A percentile compares a stretch with the other conserved stretches of the same genome.
phyloP scores from a whole-genome alignment of 495 filamentous ascomycete species.

The Pseudevernia furfuracea region DNA sequence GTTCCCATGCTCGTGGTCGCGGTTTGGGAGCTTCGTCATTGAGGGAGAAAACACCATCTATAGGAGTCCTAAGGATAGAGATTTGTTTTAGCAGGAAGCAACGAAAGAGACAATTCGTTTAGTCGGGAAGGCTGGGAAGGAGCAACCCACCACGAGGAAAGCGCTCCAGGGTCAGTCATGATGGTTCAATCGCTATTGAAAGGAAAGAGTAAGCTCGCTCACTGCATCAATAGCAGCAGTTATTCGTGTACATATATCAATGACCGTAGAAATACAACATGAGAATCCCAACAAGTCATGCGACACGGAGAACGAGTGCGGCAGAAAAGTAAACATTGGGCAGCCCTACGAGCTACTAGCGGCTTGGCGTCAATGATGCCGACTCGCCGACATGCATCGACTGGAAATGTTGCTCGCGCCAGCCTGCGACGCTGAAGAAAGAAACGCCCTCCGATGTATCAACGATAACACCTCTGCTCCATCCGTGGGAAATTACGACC shows the following conservation, averaged over 20 bases:
- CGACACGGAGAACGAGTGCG: background rate
- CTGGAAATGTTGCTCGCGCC: background rate
- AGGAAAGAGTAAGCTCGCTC: background rate
- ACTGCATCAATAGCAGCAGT: background rate
- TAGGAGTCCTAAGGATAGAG: conserved; percentile 3
- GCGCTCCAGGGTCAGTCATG: conserved; percentile 7
- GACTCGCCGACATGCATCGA: background rate
- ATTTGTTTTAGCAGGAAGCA: background rate
- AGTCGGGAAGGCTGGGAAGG: background rate
- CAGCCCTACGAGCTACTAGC: conserved; percentile 7
- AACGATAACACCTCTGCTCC: conserved; percentile 12
- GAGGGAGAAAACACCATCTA: conserved; percentile 23
- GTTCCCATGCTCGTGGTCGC: conserved; percentile 44
- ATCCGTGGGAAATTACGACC: background rate
- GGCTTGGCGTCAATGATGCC: conserved; percentile 4
- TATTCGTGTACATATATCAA: background rate
- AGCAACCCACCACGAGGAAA: conserved; percentile 8
- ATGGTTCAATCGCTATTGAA: background rate
- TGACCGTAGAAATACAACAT: background rate
- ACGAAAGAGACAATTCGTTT: background rate
- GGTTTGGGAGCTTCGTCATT: conserved; percentile 36
- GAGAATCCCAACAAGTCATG: background rate
- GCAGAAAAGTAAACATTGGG: conserved; percentile 17
- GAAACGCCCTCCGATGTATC: conserved; percentile 9
- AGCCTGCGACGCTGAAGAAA: background rate